phyloP scores from a whole-genome alignment of 148 eudicot species.

The Beta vulgaris region DNA sequence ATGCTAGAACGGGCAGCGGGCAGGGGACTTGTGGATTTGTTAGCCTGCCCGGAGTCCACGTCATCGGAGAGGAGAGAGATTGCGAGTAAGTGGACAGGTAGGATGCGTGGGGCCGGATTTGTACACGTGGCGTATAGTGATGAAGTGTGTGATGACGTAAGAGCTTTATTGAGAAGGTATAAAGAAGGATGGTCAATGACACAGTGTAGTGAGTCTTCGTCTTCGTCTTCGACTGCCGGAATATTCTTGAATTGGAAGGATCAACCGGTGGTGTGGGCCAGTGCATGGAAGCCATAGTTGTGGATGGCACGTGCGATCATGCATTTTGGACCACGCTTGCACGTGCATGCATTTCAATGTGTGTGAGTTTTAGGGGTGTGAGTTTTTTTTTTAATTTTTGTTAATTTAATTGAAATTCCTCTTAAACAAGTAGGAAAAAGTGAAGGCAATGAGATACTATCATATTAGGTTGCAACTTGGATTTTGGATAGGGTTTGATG shows the following conservation, averaged over 20 bases:
- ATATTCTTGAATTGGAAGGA: constrained; percentile 87
- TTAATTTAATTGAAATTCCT: background rate
- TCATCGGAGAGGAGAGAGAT: constrained; percentile 78
- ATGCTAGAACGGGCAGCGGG: constrained; percentile 87
- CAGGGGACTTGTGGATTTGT: constrained; percentile 67
- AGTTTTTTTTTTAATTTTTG: background rate
- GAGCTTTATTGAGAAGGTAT: constrained; percentile 86
- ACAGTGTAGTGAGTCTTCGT: constrained; percentile 15
- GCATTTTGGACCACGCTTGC: constrained; percentile 32
- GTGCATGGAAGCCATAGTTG: constrained; percentile 78
- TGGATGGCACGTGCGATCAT: constrained; percentile 33
- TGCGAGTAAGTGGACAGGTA: constrained; percentile 56
- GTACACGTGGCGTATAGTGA: constrained; percentile 55
- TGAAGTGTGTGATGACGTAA: constrained; percentile 85
- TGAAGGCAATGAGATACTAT: background rate
- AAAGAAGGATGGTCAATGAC: constrained; percentile 87
- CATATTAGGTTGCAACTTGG: constrained; percentile 12
- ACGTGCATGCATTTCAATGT: constrained; percentile 12
- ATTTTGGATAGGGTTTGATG: constrained; percentile 16
- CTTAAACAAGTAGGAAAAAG: background rate
- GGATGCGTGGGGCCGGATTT: constrained; percentile 60
- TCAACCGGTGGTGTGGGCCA: constrained; percentile 96
- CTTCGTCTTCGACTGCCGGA: constrained; percentile 36
- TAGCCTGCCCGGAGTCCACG: constrained; percentile 61
- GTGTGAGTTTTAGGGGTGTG: constrained; percentile 23